phyloP scores from a whole-genome alignment of 352 stramenopile genomes.

The Phytophthora tubulina region DNA sequence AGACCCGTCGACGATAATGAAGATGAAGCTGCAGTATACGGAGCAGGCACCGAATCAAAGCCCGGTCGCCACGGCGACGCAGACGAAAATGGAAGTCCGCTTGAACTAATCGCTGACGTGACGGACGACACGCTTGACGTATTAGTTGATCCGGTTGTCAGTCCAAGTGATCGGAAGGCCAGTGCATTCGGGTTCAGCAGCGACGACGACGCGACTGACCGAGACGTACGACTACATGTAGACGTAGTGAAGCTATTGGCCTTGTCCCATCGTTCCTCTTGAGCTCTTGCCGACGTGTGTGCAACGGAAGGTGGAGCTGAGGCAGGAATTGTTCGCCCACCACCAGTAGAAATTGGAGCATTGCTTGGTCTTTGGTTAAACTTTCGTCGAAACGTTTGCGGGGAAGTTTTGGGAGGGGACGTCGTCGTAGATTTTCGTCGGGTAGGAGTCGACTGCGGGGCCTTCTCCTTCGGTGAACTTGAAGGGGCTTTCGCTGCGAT shows the following conservation, averaged over 20 bases:
- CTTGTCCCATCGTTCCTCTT: slow-evolving; percentile 33
- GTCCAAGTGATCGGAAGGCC: slow-evolving; percentile 30
- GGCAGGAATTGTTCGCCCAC: slow-evolving; percentile 1
- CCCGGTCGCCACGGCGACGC: slow-evolving; percentile 37
- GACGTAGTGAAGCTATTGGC: slow-evolving; percentile 14
- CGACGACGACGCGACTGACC: slow-evolving; percentile 27
- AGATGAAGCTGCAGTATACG: slow-evolving; percentile 23
- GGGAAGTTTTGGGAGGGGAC: slow-evolving; percentile 14
- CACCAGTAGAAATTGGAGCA: slow-evolving; percentile 9
- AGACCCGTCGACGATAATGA: slow-evolving; percentile 26
- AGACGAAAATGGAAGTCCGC: slow-evolving; percentile 20
- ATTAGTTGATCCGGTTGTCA: slow-evolving; percentile 20
- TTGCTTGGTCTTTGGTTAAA: slow-evolving; percentile 19
- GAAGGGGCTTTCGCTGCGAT: slow-evolving; percentile 7
- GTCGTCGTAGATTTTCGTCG: slow-evolving; percentile 17
- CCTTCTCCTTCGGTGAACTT: slow-evolving; percentile 21
- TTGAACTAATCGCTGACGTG: slow-evolving; percentile 17
- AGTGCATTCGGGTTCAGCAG: slow-evolving; percentile 33
- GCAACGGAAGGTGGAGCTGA: slow-evolving; percentile 3
- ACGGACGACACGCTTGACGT: slow-evolving; percentile 13
- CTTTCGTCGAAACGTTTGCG: slow-evolving; percentile 27
- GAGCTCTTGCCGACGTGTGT: slow-evolving; percentile 4
- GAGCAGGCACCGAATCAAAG: slow-evolving; percentile 18
- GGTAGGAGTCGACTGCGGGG: neutral
- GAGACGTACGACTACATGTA: slow-evolving; percentile 17